These are phyloP conservation scores for Saturnispora silvae DNA, from an alignment of 805 yeast species.

Conservation along the genomic window DNA sequence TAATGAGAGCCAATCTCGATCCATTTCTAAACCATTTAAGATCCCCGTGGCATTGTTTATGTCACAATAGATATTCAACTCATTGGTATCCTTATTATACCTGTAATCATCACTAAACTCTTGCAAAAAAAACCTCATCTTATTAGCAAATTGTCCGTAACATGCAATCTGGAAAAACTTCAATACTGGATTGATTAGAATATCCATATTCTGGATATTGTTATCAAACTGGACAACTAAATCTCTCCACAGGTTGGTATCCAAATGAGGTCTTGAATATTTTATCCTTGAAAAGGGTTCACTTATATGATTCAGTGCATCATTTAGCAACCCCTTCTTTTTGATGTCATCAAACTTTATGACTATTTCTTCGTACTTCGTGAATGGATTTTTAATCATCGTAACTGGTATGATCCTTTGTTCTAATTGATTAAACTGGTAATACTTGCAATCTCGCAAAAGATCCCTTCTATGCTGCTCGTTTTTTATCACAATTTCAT, in stretches of 20 bases:
- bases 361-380: background rate
- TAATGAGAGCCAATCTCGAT: slow-evolving; percentile 20
- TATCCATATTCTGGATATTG: slow-evolving; percentile 21
- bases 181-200: slow-evolving; percentile 26
- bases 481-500: slow-evolving; percentile 33
- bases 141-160: slow-evolving; percentile 20
- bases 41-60: slow-evolving; percentile 15
- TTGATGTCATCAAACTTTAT: slow-evolving; percentile 32
- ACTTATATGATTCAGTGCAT: slow-evolving; percentile 12
- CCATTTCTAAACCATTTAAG: slow-evolving; percentile 23
- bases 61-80: slow-evolving; percentile 16
- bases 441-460: slow-evolving; percentile 64
- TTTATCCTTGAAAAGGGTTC: slow-evolving; percentile 16
- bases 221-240: slow-evolving; percentile 34
- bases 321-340: slow-evolving; percentile 24
- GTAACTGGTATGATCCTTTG: slow-evolving; percentile 51
- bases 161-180: slow-evolving; percentile 18
- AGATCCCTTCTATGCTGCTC: slow-evolving; percentile 49
- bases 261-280: slow-evolving; percentile 40
- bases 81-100: slow-evolving; percentile 16
- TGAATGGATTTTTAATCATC: slow-evolving; percentile 42
- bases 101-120: slow-evolving; percentile 18
- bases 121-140: slow-evolving; percentile 15
- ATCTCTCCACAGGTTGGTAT: slow-evolving; percentile 25
- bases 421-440: slow-evolving; percentile 64